phyloP scores from a whole-genome alignment of 192 early-diverging fungal species.

The Podila verticillata region DNA sequence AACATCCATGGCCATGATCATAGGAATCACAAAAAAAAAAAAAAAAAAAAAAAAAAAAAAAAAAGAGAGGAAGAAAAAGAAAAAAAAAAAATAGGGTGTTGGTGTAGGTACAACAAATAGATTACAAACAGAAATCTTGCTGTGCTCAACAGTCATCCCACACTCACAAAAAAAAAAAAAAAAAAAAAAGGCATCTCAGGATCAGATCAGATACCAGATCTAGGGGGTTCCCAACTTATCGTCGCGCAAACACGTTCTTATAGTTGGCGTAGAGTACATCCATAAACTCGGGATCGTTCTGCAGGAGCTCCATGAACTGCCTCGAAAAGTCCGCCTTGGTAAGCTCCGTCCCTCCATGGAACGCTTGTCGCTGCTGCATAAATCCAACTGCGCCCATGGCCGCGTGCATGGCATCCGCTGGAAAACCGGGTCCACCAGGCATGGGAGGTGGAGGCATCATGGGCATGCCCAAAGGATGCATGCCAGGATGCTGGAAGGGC shows the following conservation, averaged over 20 bases:
- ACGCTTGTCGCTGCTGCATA: constrained; percentile 43
- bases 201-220: background rate
- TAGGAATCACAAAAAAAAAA: too few relatives aligned
- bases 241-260: constrained; percentile 29
- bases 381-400: constrained; percentile 50
- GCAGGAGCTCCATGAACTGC: constrained; percentile 55
- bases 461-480: constrained; percentile 29
- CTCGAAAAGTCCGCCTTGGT: constrained; percentile 63
- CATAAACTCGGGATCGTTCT: constrained; percentile 57
- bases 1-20: too few relatives aligned
- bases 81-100: too few relatives aligned
- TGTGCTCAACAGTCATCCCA: too few relatives aligned
- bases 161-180: too few relatives aligned
- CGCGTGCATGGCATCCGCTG: constrained; percentile 50
- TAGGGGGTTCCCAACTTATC: background rate
- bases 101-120: too few relatives aligned
- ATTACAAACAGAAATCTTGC: too few relatives aligned
- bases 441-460: constrained; percentile 20
- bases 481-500: constrained; percentile 13
- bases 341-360: constrained; percentile 28
- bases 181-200: background rate
- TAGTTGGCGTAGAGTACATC: constrained; percentile 59
- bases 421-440: constrained; percentile 18
- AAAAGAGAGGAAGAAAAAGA: too few relatives aligned
- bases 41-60: too few relatives aligned